Percentiles rank a stretch among this genome's conserved stretches.
These are phyloP conservation scores for Suhomyces tanzawaensis DNA, from an alignment of 805 yeast genomes.

Conservation along the genomic window DNA sequence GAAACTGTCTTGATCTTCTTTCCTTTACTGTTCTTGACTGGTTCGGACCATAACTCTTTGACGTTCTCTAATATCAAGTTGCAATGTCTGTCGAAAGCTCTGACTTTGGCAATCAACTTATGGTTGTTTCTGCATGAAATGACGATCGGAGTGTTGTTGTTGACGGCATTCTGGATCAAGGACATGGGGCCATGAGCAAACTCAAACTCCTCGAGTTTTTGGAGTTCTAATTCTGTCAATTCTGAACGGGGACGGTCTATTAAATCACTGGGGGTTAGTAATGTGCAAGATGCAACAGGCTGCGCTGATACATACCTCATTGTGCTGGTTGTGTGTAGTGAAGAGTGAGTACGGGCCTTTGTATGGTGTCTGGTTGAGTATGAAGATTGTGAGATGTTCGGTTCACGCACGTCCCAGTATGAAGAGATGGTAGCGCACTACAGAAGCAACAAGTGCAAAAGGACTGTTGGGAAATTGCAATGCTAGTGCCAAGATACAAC, in stretches of 20 bases:
- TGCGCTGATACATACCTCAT: slow-evolving; percentile 1
- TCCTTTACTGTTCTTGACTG: slow-evolving; percentile 60
- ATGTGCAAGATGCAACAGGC: too few species aligned
- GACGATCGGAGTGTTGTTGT: slow-evolving; percentile 70
- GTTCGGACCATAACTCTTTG: slow-evolving; percentile 79
- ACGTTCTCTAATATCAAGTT: slow-evolving; percentile 91
- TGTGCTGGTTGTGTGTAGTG: not conserved
- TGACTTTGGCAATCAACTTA: slow-evolving; percentile 83
- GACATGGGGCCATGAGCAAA: slow-evolving; percentile 89
- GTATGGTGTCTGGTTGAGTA: too few species aligned
- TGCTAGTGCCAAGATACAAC: too few species aligned
- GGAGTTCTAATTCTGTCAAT: slow-evolving; percentile 74
- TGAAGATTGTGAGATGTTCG: too few species aligned
- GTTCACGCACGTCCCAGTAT: too few species aligned
- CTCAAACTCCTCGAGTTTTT: slow-evolving; percentile 84
- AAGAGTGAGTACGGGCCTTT: too few species aligned
- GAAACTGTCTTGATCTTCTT: slow-evolving; percentile 65
- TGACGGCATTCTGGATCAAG: slow-evolving; percentile 78
- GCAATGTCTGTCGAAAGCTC: slow-evolving; percentile 95
- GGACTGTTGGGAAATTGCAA: too few species aligned
- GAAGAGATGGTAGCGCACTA: too few species aligned
- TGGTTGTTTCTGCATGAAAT: slow-evolving; percentile 92
- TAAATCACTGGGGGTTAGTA: slow-evolving; percentile 53
- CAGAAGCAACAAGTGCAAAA: too few species aligned
- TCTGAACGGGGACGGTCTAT: slow-evolving; percentile 76